These are phyloP conservation scores for Crassisporium funariophilum DNA, from an alignment of 768 basidiomycete species.

Conservation along the genomic window DNA sequence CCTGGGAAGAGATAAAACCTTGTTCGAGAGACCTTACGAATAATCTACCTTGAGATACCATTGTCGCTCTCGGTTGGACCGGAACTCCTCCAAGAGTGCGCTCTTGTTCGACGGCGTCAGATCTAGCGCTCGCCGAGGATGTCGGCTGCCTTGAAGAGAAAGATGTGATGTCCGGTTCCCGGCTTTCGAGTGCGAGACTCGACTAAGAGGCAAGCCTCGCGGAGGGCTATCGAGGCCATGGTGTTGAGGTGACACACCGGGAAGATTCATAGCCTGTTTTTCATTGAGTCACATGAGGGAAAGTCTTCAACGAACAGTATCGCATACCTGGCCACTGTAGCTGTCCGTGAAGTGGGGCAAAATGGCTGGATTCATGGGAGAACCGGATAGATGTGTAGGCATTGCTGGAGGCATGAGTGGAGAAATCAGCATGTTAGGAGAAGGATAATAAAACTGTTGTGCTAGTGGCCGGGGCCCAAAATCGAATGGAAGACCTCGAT, in stretches of 20 bases:
- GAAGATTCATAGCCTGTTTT: no score
- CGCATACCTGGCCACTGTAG: background rate
- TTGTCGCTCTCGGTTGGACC: constrained; percentile 71
- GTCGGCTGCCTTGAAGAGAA: constrained; percentile 28
- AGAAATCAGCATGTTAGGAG: constrained; percentile 62
- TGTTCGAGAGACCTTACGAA: background rate
- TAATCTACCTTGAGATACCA: constrained; percentile 75
- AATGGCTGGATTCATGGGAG: background rate
- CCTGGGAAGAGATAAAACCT: constrained; percentile 45
- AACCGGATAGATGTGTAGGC: background rate
- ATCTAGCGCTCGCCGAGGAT: constrained; percentile 48
- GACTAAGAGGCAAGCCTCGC: background rate
- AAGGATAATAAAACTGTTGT: constrained; percentile 64
- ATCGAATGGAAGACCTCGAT: constrained; percentile 44
- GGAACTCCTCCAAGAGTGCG: constrained; percentile 81
- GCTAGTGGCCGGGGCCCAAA: constrained; percentile 53
- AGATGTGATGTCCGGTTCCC: background rate
- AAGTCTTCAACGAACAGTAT: background rate
- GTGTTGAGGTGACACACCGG: no score
- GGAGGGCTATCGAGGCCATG: no score
- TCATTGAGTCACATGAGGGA: no score
- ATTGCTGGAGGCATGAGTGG: constrained; percentile 40
- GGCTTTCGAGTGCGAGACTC: no score
- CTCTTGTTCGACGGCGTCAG: constrained; percentile 53
- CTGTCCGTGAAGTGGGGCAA: background rate